Conservation (phyloP, 176 grass and related monocot species). For the Zoysia japonica region DNA sequence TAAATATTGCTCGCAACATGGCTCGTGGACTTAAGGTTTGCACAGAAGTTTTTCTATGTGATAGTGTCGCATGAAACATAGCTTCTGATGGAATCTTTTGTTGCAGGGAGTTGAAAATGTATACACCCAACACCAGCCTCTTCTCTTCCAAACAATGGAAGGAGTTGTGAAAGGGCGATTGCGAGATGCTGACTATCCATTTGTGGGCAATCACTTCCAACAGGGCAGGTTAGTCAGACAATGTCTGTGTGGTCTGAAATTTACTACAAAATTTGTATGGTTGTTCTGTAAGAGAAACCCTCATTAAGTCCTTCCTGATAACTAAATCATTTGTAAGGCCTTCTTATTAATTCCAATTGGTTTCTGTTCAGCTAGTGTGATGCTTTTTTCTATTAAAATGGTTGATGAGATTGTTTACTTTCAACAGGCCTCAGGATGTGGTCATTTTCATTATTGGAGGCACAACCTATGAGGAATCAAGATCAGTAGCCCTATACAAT, state of each 20-base stretch:
- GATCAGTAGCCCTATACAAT: constrained; percentile 82
- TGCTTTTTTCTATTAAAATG: background rate
- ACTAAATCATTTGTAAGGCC: constrained; percentile 7
- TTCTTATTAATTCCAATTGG: constrained; percentile 8
- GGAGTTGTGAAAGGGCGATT: constrained; percentile 88
- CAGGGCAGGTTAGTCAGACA: constrained; percentile 70
- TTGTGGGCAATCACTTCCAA: constrained; percentile 93
- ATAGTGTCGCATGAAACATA: constrained; percentile 25
- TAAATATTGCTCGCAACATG: constrained; percentile 99
- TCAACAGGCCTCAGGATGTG: constrained; percentile 91
- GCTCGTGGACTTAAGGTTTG: constrained; percentile 92
- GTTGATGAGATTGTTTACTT: constrained; percentile 14
- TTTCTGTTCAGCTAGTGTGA: background rate
- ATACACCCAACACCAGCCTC: constrained; percentile 97
- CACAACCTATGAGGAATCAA: constrained; percentile 92
- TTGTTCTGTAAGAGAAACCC: background rate
- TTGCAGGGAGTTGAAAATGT: constrained; percentile 94
- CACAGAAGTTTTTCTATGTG: constrained; percentile 31
- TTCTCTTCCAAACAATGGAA: constrained; percentile 95
- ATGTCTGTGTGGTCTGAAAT: constrained; percentile 20
- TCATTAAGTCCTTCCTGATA: background rate
- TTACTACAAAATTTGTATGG: constrained; percentile 1
- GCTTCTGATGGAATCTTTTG: constrained; percentile 29
- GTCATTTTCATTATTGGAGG: constrained; percentile 97
- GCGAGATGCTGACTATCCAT: constrained; percentile 90